phyloP scores from a whole-genome alignment of 805 yeast genomes.

The Kuraishia floccosa region DNA sequence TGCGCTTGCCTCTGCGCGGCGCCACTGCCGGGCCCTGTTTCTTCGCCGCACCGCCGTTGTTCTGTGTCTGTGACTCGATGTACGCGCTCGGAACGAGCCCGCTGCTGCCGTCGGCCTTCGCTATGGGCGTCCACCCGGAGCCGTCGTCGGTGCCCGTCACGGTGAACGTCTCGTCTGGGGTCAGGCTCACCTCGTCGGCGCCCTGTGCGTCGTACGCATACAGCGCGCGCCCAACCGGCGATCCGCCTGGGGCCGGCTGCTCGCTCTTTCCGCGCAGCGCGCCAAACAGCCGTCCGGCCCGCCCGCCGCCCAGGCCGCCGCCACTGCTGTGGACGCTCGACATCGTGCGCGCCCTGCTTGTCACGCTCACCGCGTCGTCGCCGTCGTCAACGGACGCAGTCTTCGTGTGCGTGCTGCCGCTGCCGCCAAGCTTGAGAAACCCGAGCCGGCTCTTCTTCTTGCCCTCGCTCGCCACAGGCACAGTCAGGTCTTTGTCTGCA shows the following conservation, averaged over 20 bases:
- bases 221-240: constrained; percentile 35
- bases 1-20: constrained; percentile 61
- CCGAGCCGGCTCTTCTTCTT: constrained; percentile 53
- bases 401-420: constrained; percentile 3
- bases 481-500: constrained; percentile 58
- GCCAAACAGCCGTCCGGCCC: constrained; percentile 22
- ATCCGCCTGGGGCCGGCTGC: constrained; percentile 6
- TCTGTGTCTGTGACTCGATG: constrained; percentile 17
- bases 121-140: constrained; percentile 80
- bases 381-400: constrained; percentile 8
- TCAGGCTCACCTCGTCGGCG: constrained; percentile 59
- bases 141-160: constrained; percentile 71
- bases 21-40: constrained; percentile 72
- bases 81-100: constrained; percentile 88
- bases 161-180: constrained; percentile 47
- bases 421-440: constrained; percentile 9
- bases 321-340: constrained; percentile 2
- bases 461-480: constrained; percentile 36
- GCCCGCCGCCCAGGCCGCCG: background rate
- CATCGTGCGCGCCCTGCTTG: constrained; percentile 11
- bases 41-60: constrained; percentile 10
- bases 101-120: constrained; percentile 26
- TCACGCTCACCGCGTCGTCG: constrained; percentile 14
- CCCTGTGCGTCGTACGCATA: constrained; percentile 61
- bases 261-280: constrained; percentile 22